Evolutionary conservation across 805 yeast genomes (phyloP), one percentile per base, ranked within the genome.

Genomic region (Sporopachydermia lactativora): DNA sequence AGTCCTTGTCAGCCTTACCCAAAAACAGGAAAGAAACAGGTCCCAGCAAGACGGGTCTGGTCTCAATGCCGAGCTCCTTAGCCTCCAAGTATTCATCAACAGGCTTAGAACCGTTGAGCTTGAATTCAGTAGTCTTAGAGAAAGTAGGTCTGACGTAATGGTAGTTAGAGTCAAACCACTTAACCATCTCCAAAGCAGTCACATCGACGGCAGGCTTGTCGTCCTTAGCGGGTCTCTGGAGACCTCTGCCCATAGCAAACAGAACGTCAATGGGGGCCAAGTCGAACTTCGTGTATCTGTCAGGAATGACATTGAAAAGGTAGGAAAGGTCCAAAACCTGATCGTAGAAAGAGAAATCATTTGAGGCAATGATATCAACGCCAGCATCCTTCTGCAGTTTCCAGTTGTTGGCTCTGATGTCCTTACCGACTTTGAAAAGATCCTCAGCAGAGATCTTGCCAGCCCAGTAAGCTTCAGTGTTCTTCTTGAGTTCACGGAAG

Each of bases 201-300:
- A 92, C 98, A 66, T 92, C 98, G 54, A 92, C 95, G 53, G 94
- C 95, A 55, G 80, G 74, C 47, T 77, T 63, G 51, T 86, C 60
- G 54, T 81, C 94, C 52, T 94, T 81, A 52, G 94, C 95, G 67
- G 81, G 79, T 71, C 92, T 84, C 74, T 92, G 98, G 65, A 92
- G 75, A 79, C 98, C 98, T 77, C 98, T 86, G 70, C 97, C 98
- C 97, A 92, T 92, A 60, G 98, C 98, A 64, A 92, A 92, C 59
- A 83, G 69, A 48, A 85, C 83, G 68, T 92, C 98, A 53, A 92
- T 73, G 62, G 85, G 79, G 51, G 85, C 75, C 62, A 92, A 77
- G 57, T 80, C 77, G 69, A 71, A 84, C 74, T 92, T 81, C 68
- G 89, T 71, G 80, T 92, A 92, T 70, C 97, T 82, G 58, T 85